phyloP scores from a whole-genome alignment of 495 filamentous ascomycete genomes.

The Parathielavia appendiculata region DNA sequence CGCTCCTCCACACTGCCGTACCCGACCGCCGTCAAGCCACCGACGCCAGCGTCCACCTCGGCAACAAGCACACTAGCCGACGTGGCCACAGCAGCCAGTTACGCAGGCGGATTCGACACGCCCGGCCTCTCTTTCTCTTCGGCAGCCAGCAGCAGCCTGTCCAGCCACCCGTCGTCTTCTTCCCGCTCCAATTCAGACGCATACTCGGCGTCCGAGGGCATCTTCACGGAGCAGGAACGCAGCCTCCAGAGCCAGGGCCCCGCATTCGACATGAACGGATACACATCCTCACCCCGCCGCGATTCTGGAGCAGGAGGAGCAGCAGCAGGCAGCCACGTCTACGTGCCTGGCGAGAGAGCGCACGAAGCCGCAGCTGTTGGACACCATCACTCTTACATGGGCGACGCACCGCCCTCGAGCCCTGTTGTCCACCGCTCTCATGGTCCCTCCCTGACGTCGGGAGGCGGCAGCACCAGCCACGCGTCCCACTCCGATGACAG shows the following conservation, averaged over 20 bases:
- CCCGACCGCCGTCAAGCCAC: conserved; percentile 24
- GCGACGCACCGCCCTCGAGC: not conserved
- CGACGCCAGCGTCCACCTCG: not conserved
- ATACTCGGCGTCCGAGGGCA: conserved; percentile 12
- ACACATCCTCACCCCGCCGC: conserved; percentile 23
- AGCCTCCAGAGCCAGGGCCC: conserved; percentile 15
- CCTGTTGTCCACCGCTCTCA: conserved; percentile 12
- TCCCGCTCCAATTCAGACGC: conserved; percentile 21
- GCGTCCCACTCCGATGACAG: conserved; percentile 19
- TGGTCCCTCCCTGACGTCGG: not conserved
- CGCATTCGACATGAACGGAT: conserved; percentile 20
- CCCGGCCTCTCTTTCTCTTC: conserved; percentile 15
- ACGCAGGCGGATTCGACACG: conserved; percentile 18
- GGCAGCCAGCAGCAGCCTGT: not conserved
- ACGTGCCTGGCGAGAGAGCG: conserved; percentile 24
- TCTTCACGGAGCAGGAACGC: conserved; percentile 9
- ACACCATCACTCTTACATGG: conserved; percentile 4
- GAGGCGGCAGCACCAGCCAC: conserved; percentile 4
- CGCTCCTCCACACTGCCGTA: conserved; percentile 29
- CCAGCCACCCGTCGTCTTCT: conserved; percentile 10
- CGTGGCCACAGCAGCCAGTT: conserved; percentile 23
- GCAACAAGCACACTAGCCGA: conserved; percentile 23
- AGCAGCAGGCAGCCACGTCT: conserved; percentile 9
- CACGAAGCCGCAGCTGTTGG: conserved; percentile 10
- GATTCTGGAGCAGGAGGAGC: conserved; percentile 18